Percentiles rank a stretch among this genome's conserved stretches.
Evolutionary conservation across 345 rosid genomes (phyloP).

Genomic region (Acer saccharum): DNA sequence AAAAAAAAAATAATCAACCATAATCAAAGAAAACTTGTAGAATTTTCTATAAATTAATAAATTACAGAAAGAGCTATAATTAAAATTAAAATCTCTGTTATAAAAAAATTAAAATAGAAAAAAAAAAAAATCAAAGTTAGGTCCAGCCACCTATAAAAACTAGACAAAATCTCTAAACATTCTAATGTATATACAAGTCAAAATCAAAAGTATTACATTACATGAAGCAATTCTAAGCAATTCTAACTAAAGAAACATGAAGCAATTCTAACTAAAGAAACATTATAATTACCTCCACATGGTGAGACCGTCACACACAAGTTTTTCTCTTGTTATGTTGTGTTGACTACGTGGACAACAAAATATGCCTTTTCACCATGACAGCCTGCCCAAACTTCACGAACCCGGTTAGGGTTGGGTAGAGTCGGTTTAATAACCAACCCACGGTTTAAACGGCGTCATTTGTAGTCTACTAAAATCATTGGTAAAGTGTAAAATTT

Average conservation of each 20-base stretch:
- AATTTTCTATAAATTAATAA: no score
- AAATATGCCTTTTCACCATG: neutral
- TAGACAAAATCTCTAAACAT: neutral
- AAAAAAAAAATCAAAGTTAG: neutral
- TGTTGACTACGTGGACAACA: neutral
- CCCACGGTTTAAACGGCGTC: neutral
- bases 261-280: neutral
- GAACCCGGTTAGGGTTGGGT: neutral
- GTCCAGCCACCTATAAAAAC: neutral
- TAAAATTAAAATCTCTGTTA: neutral
- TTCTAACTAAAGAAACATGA: no score
- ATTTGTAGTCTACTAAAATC: neutral
- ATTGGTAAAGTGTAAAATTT: neutral
- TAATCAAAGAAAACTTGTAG: no score
- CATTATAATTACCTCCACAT: neutral
- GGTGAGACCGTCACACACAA: no score
- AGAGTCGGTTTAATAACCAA: neutral
- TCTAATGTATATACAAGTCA: neutral
- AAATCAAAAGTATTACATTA: neutral
- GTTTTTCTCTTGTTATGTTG: neutral
- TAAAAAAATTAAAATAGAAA: neutral
- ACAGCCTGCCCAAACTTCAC: neutral
- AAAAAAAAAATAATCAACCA: no score
- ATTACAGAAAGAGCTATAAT: no score
- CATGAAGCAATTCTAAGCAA: no score